phyloP scores from a whole-genome alignment of 1,139 yeast species.

The Protomyces macrosporus region DNA sequence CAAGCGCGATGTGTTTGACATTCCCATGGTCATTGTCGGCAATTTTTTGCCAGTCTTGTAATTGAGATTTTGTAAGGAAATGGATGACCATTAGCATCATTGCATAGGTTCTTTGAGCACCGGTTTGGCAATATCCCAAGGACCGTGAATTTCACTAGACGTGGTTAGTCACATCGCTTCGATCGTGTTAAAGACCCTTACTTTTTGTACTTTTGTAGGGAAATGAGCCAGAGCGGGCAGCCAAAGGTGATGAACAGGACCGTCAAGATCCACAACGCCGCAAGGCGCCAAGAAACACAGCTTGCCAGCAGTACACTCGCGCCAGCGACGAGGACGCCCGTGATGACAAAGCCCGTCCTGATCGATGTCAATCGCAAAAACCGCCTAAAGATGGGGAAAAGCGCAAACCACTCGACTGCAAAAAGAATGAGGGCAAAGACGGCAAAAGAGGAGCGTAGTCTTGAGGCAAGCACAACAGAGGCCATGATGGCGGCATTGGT shows the following conservation, averaged over 20 bases:
- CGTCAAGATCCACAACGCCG: conserved; percentile 47
- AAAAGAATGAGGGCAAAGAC: conserved; percentile 79
- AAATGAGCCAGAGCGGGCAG: conserved; percentile 66
- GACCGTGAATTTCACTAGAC: conserved; percentile 67
- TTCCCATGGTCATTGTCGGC: conserved; percentile 95
- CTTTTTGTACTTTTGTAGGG: conserved; percentile 72
- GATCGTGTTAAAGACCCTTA: conserved; percentile 11
- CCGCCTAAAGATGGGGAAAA: conserved; percentile 65
- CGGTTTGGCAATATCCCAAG: conserved; percentile 90
- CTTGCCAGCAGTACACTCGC: conserved; percentile 15
- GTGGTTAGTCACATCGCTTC: background rate
- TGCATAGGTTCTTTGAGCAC: conserved; percentile 28
- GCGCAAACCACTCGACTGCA: conserved; percentile 64
- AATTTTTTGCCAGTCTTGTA: conserved; percentile 40
- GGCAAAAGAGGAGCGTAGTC: conserved; percentile 63
- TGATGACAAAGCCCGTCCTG: conserved; percentile 15
- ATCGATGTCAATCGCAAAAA: conserved; percentile 42
- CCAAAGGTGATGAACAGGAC: conserved; percentile 51
- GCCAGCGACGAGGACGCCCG: conserved; percentile 20
- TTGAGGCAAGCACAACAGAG: conserved; percentile 82
- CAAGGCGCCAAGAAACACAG: conserved; percentile 24
- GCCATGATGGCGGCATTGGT: conserved; percentile 81
- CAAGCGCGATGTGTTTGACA: conserved; percentile 81
- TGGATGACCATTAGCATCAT: background rate
- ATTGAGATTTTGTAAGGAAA: background rate